Conservation (phyloP, 2,329 filamentous ascomycete genomes). For the Alternaria viburni region DNA sequence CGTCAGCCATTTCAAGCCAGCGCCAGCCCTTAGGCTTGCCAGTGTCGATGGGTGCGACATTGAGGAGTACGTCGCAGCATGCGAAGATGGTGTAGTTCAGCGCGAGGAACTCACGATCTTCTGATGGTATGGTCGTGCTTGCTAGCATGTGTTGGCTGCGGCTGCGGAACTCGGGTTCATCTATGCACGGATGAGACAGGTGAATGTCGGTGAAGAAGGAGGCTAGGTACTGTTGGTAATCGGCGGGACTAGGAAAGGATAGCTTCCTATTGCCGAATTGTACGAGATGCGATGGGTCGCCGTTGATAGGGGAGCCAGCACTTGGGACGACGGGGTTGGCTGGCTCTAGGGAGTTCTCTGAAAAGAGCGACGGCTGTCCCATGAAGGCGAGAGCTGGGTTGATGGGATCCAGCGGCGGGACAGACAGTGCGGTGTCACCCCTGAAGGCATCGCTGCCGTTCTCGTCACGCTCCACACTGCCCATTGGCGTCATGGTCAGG, state of each 20-base stretch:
- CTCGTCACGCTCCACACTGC: slow-evolving; percentile 38
- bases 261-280: slow-evolving; percentile 25
- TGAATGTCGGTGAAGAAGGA: slow-evolving; percentile 39
- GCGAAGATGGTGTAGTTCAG: slow-evolving; percentile 42
- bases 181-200: slow-evolving; percentile 36
- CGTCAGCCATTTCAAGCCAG: slow-evolving; percentile 39
- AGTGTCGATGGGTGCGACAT: slow-evolving; percentile 5
- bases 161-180: slow-evolving; percentile 35
- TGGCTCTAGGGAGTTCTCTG: slow-evolving; percentile 14
- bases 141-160: slow-evolving; percentile 33
- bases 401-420: slow-evolving; percentile 31
- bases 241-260: slow-evolving; percentile 26
- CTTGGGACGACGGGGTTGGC: slow-evolving; percentile 1
- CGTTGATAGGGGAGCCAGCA: not conserved
- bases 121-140: slow-evolving; percentile 15
- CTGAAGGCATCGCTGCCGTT: slow-evolving; percentile 21
- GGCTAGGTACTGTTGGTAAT: slow-evolving; percentile 33
- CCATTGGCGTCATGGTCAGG: slow-evolving; percentile 27
- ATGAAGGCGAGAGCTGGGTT: slow-evolving; percentile 27
- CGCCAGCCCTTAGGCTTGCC: slow-evolving; percentile 33
- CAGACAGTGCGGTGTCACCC: slow-evolving; percentile 26
- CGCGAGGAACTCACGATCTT: slow-evolving; percentile 34
- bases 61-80: slow-evolving; percentile 21
- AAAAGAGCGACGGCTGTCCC: slow-evolving; percentile 20
- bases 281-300: slow-evolving; percentile 13